These are phyloP conservation scores for Inga oerstediana DNA, from an alignment of 306 rosid species.

Conservation along the genomic window DNA sequence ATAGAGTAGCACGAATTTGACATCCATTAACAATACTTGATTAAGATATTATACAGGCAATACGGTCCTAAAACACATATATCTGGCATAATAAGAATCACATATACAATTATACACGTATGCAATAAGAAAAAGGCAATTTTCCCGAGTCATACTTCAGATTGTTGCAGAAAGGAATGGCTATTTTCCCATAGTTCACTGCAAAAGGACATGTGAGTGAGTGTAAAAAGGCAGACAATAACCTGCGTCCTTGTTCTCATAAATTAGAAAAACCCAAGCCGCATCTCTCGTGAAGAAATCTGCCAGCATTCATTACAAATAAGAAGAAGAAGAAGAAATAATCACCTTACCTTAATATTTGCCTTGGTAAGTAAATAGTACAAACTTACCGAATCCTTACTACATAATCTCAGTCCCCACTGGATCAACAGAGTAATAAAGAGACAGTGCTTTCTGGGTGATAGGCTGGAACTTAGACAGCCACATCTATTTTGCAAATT, in stretches of 20 bases:
- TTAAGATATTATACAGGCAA: neutral
- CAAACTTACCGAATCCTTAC: conserved; percentile 50
- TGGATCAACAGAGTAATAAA: conserved; percentile 80
- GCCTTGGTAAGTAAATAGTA: conserved; percentile 21
- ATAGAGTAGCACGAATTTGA: conserved; percentile 19
- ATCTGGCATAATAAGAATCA: neutral
- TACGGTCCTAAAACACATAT: neutral
- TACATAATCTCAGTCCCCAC: conserved; percentile 93
- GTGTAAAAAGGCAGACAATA: conserved; percentile 25
- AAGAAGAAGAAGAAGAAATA: neutral
- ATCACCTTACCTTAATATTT: neutral
- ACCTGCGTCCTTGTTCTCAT: conserved; percentile 34
- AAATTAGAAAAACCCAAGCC: conserved; percentile 32
- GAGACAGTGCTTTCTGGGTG: conserved; percentile 60
- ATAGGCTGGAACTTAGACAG: conserved; percentile 68
- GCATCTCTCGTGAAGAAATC: conserved; percentile 40
- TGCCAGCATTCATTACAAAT: conserved; percentile 36
- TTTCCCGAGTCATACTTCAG: neutral
- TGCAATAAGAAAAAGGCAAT: conserved; percentile 14
- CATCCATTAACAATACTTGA: neutral
- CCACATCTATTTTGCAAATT: conserved; percentile 67
- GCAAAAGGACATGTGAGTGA: conserved; percentile 31
- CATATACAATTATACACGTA: conserved; percentile 11
- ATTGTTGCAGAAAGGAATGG: conserved; percentile 35
- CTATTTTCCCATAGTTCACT: conserved; percentile 23